Evolutionary conservation across 2,329 filamentous ascomycete species (phyloP).

Genomic region (Hypoxylon sp.): DNA sequence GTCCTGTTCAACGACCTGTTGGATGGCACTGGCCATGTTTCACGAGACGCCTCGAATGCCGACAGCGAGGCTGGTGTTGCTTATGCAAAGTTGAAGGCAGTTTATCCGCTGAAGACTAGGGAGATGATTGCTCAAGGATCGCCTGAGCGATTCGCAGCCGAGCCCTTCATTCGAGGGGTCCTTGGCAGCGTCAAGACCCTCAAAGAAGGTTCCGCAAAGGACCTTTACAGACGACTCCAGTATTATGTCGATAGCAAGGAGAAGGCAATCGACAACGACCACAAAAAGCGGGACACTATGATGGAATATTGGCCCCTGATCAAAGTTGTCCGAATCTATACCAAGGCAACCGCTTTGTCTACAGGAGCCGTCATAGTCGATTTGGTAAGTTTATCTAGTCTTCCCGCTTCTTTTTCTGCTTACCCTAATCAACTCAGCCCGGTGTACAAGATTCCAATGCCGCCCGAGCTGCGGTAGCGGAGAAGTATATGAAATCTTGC

Average conservation of each 20-base stretch:
- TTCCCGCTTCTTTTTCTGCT: background rate
- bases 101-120: conserved; percentile 51
- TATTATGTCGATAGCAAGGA: conserved; percentile 54
- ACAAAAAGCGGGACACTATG: conserved; percentile 27
- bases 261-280: conserved; percentile 42
- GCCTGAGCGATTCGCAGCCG: conserved; percentile 43
- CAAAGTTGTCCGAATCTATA: conserved; percentile 51
- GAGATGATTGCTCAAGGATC: conserved; percentile 49
- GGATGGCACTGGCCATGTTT: conserved; percentile 46
- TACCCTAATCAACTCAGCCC: conserved; percentile 47
- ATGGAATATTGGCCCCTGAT: conserved; percentile 51
- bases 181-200: conserved; percentile 50
- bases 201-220: conserved; percentile 40
- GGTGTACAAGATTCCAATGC: conserved; percentile 71
- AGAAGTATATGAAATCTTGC: conserved; percentile 70
- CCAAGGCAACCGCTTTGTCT: conserved; percentile 55
- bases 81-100: conserved; percentile 51
- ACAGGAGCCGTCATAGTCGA: conserved; percentile 58
- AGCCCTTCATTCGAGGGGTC: conserved; percentile 46
- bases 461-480: conserved; percentile 69
- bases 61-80: conserved; percentile 51
- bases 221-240: conserved; percentile 49
- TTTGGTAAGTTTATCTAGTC: conserved; percentile 41
- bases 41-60: conserved; percentile 37
- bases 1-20: conserved; percentile 47